phyloP scores from a whole-genome alignment of 2,329 filamentous ascomycete species.

The Leptographium lundbergii region DNA sequence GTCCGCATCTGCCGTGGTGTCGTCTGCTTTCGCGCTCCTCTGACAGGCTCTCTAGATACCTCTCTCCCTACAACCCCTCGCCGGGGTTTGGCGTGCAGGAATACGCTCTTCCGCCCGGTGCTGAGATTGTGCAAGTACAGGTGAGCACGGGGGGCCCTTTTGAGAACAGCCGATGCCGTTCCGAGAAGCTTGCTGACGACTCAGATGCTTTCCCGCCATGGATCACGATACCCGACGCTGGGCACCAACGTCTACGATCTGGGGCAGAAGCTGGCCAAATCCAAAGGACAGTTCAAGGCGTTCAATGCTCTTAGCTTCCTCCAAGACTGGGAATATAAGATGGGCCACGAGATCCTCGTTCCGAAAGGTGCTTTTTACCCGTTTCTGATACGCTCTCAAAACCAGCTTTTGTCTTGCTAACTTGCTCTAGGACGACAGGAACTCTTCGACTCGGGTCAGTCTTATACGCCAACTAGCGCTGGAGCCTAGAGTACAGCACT shows the following conservation, averaged over 20 bases:
- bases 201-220: constrained; percentile 62
- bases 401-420: background rate
- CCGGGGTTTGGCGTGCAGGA: constrained; percentile 65
- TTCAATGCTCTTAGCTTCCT: constrained; percentile 51
- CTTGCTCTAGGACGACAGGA: constrained; percentile 44
- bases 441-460: constrained; percentile 48
- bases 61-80: constrained; percentile 58
- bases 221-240: constrained; percentile 58
- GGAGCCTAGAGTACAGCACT: background rate
- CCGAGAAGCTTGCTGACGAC: background rate
- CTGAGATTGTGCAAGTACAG: constrained; percentile 56
- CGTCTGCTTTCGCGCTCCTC: background rate
- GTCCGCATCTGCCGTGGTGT: background rate
- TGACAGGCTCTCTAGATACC: constrained; percentile 21
- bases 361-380: constrained; percentile 36
- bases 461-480: background rate
- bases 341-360: constrained; percentile 60
- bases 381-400: background rate
- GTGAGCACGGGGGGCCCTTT: constrained; percentile 11
- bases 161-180: background rate
- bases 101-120: constrained; percentile 51
- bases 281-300: constrained; percentile 39
- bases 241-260: constrained; percentile 41
- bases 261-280: constrained; percentile 44
- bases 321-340: constrained; percentile 53